These are phyloP conservation scores for Boletus sensibilis DNA, from an alignment of 768 basidiomycete genomes.

Conservation along the genomic window DNA sequence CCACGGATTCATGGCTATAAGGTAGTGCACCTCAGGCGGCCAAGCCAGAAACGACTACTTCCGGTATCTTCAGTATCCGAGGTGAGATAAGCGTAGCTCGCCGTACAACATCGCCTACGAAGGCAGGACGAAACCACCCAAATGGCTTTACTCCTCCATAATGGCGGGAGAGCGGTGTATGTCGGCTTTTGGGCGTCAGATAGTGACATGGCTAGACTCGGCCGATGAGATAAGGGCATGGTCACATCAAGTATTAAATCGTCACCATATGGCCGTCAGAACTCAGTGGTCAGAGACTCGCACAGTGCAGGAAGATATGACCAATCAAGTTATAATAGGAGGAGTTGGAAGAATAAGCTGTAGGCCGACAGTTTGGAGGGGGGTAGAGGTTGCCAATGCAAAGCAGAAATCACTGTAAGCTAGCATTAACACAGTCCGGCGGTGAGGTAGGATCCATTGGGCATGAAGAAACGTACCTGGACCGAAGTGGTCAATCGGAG, in stretches of 20 bases:
- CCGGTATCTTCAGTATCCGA: background rate
- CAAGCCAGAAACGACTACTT: background rate
- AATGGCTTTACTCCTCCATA: background rate
- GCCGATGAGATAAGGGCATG: conserved; percentile 1
- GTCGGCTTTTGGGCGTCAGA: conserved; percentile 10
- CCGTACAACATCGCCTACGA: background rate
- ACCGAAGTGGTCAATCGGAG: background rate
- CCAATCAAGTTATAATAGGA: background rate
- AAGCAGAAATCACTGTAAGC: background rate
- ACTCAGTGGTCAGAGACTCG: background rate
- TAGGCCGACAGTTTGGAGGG: background rate
- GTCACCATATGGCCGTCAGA: background rate
- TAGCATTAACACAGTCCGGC: no score
- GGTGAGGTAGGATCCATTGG: no score
- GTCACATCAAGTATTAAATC: background rate
- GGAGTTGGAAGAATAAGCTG: background rate
- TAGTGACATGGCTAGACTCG: background rate
- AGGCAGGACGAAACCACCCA: background rate
- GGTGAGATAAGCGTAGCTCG: background rate
- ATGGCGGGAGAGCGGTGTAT: conserved; percentile 5
- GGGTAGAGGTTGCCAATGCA: background rate
- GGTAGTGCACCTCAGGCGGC: background rate
- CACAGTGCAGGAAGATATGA: background rate
- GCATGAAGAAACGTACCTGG: background rate
- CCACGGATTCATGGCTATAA: background rate